Base-by-base conservation (phyloP, 768 basidiomycete species). In the Punctularia strigosozonata region DNA sequence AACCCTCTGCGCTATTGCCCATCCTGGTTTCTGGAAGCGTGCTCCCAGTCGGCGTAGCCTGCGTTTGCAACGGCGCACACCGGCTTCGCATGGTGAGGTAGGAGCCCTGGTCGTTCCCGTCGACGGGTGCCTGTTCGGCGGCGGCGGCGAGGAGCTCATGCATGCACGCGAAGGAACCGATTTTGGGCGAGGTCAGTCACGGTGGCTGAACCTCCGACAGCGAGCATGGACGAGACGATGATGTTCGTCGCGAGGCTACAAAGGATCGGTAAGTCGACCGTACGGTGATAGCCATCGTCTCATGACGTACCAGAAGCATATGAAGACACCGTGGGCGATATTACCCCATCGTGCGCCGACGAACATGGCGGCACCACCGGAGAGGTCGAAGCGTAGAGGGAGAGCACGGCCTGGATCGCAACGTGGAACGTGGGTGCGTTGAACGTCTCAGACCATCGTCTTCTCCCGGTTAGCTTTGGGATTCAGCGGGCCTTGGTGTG, bases 181-280 rank as follows among this genome's bases (percentile, higher is more conserved):
- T 90, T 54, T 82, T 79, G 31, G 65, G 58, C 24, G 73, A 79
- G 0, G 46, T 76, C 76, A 0, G 78, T 80, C 31, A 97, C 90
- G 1, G 91, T 92, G 0, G 91, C 91, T 1, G 84, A 81, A 3
- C 82, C 80, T 5, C 84, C 85, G 8, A 85, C 69, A 44, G 80
- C 75, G 20, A 80, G 64, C 80, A 83, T 86, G 8, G 80, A 84
- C 36, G 83, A 86, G n/a, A 91, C 89, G 50, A 92, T 85, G 40
- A 94, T 67, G 56, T 92, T 92, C 24, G 91, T 91, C 3, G 85
- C 80, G 6, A 95, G 64, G n/a, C 77, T 77, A 14, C 2, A 22
- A n/a, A 42, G 25, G n/a, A 30, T 13, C 15, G 23, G 18, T n/a
- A 39, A 35, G 23, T 25, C 31, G 28, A 10, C 20, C 37, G n/a